Percentiles rank a stretch among this genome's conserved stretches.
Conservation (phyloP, 352 stramenopile species). For the Phytopythium litorale region DNA sequence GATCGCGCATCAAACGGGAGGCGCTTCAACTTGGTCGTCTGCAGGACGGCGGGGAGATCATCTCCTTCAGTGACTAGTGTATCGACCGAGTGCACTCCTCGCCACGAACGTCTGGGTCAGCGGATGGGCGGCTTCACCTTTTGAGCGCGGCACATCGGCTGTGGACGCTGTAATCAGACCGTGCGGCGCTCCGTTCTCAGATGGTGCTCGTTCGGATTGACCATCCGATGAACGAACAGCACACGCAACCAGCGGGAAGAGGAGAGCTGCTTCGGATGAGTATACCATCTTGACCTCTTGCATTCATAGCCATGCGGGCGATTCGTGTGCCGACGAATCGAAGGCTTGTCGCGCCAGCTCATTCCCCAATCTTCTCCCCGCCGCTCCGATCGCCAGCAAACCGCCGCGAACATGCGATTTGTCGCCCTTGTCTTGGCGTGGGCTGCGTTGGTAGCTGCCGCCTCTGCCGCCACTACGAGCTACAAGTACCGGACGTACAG, state of each 20-base stretch:
- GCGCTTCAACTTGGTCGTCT: no score
- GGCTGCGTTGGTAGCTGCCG: neutral
- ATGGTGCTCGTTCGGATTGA: neutral
- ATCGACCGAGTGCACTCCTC: neutral
- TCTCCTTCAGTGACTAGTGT: neutral
- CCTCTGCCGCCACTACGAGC: slow-evolving; percentile 8
- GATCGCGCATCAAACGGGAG: no score
- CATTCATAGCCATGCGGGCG: neutral
- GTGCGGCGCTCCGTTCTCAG: neutral
- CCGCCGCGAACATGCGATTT: slow-evolving; percentile 12
- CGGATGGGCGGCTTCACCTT: neutral
- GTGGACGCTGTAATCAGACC: slow-evolving; percentile 2
- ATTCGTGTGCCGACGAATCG: neutral
- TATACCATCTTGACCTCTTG: neutral
- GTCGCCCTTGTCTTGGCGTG: slow-evolving; percentile 1
- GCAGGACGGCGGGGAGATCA: neutral
- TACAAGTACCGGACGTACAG: slow-evolving; percentile 65
- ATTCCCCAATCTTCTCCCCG: slow-evolving; percentile 9
- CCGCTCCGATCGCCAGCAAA: neutral
- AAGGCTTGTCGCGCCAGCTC: neutral
- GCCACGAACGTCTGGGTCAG: neutral
- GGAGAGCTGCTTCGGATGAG: neutral
- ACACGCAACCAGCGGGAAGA: neutral
- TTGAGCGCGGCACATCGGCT: neutral
- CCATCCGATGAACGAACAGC: neutral